These are phyloP conservation scores for Cercospora sojina DNA, from an alignment of 2,329 filamentous ascomycete genomes.

Conservation along the genomic window DNA sequence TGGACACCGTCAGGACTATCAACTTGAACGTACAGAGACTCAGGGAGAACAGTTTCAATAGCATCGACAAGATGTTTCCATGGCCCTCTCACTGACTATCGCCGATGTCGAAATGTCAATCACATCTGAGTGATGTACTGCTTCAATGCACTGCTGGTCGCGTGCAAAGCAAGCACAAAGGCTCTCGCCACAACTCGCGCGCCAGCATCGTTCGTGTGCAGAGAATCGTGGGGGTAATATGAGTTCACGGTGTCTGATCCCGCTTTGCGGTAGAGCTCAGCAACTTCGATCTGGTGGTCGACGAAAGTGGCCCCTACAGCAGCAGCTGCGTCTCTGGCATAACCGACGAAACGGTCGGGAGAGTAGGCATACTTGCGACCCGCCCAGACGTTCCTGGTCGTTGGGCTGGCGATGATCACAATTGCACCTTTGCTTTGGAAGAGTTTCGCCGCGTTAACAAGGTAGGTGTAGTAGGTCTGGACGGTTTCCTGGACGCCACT, in stretches of 20 bases:
- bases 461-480: constrained; percentile 60
- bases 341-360: constrained; percentile 57
- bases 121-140: constrained; percentile 11
- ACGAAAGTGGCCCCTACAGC: constrained; percentile 53
- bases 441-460: constrained; percentile 56
- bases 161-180: constrained; percentile 46
- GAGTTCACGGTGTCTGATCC: constrained; percentile 53
- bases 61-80: not conserved
- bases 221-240: constrained; percentile 43
- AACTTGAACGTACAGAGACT: not conserved
- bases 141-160: constrained; percentile 17
- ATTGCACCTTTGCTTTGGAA: constrained; percentile 59
- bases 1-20: not conserved
- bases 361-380: constrained; percentile 52
- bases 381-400: constrained; percentile 65
- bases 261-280: constrained; percentile 53
- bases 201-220: constrained; percentile 46
- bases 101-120: not conserved
- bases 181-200: constrained; percentile 57
- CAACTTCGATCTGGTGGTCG: constrained; percentile 60
- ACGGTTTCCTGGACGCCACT: constrained; percentile 51
- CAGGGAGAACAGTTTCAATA: not conserved
- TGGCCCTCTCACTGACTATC: not conserved
- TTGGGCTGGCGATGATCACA: constrained; percentile 60
- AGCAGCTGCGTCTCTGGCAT: constrained; percentile 52